Conservation (phyloP, 805 yeast genomes). For the Starmerella khaoyaiensis region DNA sequence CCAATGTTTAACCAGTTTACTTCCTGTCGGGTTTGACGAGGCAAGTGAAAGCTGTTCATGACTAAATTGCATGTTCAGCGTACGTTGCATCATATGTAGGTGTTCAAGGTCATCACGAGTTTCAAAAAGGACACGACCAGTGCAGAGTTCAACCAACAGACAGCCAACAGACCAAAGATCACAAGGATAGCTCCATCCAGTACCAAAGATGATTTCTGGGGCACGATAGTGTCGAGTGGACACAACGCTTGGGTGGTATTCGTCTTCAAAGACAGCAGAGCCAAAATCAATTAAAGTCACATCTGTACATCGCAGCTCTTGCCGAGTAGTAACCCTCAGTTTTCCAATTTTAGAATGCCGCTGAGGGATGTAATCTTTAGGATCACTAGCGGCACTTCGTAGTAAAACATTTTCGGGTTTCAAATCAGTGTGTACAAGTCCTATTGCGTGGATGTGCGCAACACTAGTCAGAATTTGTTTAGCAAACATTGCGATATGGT, state of each 20-base stretch:
- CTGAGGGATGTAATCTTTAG: constrained; percentile 9
- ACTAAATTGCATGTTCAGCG: constrained; percentile 40
- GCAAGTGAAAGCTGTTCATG: constrained; percentile 22
- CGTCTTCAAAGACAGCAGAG: constrained; percentile 87
- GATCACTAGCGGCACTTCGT: constrained; percentile 16
- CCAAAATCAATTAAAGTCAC: constrained; percentile 94
- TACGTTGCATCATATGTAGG: constrained; percentile 83
- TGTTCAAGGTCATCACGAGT: constrained; percentile 94
- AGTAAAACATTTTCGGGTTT: constrained; percentile 90
- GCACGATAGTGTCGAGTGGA: constrained; percentile 95
- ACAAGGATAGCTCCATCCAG: constrained; percentile 96
- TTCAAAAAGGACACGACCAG: constrained; percentile 89
- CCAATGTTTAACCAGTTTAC: constrained; percentile 12
- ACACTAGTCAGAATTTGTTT: constrained; percentile 76
- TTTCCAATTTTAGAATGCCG: too few relatives aligned
- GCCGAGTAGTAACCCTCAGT: constrained; percentile 17
- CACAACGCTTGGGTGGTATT: constrained; percentile 81
- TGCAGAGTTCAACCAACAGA: constrained; percentile 74
- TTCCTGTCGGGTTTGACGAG: constrained; percentile 15
- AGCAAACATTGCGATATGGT: constrained; percentile 80
- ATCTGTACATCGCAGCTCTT: constrained; percentile 58
- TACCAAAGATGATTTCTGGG: constrained; percentile 85
- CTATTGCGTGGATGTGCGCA: constrained; percentile 78
- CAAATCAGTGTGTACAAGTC: constrained; percentile 85
- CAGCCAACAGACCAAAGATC: constrained; percentile 97